phyloP scores from a whole-genome alignment of 176 grass and related monocot genomes.

The Puya raimondii region DNA sequence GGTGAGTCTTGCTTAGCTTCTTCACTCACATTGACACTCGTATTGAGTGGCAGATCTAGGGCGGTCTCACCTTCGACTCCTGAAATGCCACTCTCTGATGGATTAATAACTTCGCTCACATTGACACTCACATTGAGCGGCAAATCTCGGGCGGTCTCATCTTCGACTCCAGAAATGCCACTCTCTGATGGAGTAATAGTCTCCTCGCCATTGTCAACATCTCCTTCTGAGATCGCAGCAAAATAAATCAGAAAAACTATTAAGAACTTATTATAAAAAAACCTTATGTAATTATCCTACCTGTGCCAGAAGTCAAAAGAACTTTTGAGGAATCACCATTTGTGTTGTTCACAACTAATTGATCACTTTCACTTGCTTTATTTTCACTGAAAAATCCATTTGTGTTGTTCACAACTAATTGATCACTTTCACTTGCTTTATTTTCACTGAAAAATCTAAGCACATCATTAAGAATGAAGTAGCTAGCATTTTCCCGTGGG shows the following conservation, averaged over 20 bases:
- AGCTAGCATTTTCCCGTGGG: conserved; percentile 82
- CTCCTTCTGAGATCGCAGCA: not conserved
- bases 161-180: conserved; percentile 1
- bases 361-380: not conserved
- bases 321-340: not conserved
- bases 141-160: not conserved
- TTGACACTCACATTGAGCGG: not conserved
- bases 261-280: not conserved
- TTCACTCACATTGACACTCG: too few relatives aligned
- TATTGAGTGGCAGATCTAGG: too few relatives aligned
- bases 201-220: not conserved
- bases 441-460: conserved; percentile 26
- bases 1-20: too few relatives aligned
- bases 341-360: not conserved
- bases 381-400: conserved; percentile 3
- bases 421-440: not conserved
- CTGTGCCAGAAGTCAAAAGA: conserved; percentile 4
- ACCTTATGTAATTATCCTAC: not conserved
- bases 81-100: too few relatives aligned
- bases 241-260: not conserved
- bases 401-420: not conserved
- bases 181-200: not conserved
- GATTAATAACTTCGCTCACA: too few relatives aligned
- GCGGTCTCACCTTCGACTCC: too few relatives aligned
- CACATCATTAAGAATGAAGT: conserved; percentile 81